phyloP scores from a whole-genome alignment of 2,329 filamentous ascomycete species.

The Lachnellula hyalina region DNA sequence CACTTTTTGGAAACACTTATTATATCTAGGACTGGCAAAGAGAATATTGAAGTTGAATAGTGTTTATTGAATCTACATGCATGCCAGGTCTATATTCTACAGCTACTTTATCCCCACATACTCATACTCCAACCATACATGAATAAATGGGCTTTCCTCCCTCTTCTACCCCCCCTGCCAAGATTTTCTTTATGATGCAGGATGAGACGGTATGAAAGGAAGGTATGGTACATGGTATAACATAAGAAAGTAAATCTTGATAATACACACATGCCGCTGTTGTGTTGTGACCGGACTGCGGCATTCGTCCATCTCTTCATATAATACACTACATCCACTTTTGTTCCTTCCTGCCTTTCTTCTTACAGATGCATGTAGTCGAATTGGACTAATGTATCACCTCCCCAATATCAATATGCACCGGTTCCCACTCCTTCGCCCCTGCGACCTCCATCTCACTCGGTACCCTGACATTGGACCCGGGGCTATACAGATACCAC shows the following conservation, averaged over 20 bases:
- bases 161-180: not conserved
- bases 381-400: slow-evolving; percentile 34
- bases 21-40: too few relatives aligned
- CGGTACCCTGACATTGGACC: slow-evolving; percentile 36
- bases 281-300: too few relatives aligned
- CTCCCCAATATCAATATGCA: slow-evolving; percentile 52
- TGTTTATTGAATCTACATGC: not conserved
- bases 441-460: slow-evolving; percentile 40
- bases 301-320: too few relatives aligned
- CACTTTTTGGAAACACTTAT: too few relatives aligned
- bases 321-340: not conserved
- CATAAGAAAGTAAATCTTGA: not conserved
- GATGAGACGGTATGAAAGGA: too few relatives aligned
- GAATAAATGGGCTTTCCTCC: not conserved
- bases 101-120: not conserved
- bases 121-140: not conserved
- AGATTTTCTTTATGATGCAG: not conserved
- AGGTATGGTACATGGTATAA: not conserved
- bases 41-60: not conserved
- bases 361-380: not conserved
- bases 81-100: not conserved
- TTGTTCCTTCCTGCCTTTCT: not conserved
- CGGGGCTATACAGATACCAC: slow-evolving; percentile 93
- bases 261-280: not conserved
- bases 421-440: slow-evolving; percentile 44